These are phyloP conservation scores for Calonectria honghensis DNA, from an alignment of 2,329 filamentous ascomycete species.

Conservation along the genomic window DNA sequence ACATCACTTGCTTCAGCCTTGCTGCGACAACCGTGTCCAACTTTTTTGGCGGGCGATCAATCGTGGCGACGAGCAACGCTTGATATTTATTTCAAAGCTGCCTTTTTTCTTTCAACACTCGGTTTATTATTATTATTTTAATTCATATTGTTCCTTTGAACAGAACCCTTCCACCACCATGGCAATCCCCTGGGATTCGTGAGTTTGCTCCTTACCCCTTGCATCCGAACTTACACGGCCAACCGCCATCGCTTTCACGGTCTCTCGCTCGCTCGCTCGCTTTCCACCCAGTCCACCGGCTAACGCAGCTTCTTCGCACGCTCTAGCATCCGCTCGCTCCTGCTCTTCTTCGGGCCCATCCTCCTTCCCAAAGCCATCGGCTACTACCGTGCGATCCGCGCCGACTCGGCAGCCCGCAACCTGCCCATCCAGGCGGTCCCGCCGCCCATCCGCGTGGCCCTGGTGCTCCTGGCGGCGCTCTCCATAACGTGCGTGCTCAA, in stretches of 20 bases:
- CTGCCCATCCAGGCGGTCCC: conserved; percentile 75
- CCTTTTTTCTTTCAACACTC: no score
- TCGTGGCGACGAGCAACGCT: background rate
- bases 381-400: conserved; percentile 76
- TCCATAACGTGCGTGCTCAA: conserved; percentile 70
- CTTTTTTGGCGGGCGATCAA: background rate
- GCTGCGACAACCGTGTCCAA: conserved; percentile 41
- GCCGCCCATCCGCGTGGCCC: conserved; percentile 70
- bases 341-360: conserved; percentile 81
- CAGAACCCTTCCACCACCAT: conserved; percentile 44
- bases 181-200: conserved; percentile 57
- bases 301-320: background rate
- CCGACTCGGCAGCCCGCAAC: conserved; percentile 65
- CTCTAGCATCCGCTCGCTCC: conserved; percentile 71
- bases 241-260: conserved; percentile 16
- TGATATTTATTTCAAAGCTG: background rate
- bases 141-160: background rate
- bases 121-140: background rate
- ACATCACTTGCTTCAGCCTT: conserved; percentile 34
- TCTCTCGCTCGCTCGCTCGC: no score
- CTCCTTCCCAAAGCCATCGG: conserved; percentile 79
- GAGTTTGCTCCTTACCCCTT: conserved; percentile 37
- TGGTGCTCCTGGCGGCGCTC: conserved; percentile 75
- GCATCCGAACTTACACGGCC: conserved; percentile 1
- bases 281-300: conserved; percentile 16